Percentiles rank a stretch among this genome's conserved stretches.
Evolutionary conservation across 2,329 filamentous ascomycete species (phyloP).

Genomic region (Pezizomycotina sp.): DNA sequence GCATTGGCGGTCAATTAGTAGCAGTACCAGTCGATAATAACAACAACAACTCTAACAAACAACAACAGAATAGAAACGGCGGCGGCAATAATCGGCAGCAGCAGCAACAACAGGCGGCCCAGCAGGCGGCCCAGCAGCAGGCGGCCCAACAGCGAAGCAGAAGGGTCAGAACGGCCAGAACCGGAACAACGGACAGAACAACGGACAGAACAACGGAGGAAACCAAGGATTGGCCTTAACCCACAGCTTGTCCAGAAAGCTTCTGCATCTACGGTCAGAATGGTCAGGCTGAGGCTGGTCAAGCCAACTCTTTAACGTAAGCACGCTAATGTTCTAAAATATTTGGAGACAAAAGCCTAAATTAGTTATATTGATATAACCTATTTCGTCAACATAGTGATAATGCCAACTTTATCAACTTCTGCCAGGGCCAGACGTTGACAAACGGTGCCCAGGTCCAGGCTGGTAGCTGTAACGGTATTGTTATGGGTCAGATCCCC

Average conservation of each 20-base stretch:
- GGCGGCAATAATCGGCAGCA: slow-evolving; percentile 3
- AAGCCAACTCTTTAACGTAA: slow-evolving; percentile 34
- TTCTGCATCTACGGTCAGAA: slow-evolving; percentile 32
- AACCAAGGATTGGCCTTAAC: slow-evolving; percentile 25
- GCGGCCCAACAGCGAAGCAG: too few species aligned
- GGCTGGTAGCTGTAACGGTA: slow-evolving; percentile 40
- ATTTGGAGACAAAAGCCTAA: too few species aligned
- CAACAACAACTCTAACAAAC: not conserved
- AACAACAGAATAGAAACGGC: slow-evolving; percentile 6
- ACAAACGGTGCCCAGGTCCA: slow-evolving; percentile 40
- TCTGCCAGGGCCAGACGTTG: slow-evolving; percentile 38
- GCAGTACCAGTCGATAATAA: not conserved
- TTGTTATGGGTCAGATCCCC: slow-evolving; percentile 43
- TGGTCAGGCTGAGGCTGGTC: slow-evolving; percentile 26
- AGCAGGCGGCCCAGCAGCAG: too few species aligned
- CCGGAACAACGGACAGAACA: too few species aligned
- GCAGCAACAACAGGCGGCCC: slow-evolving; percentile 2
- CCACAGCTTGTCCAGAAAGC: slow-evolving; percentile 31
- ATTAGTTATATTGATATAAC: slow-evolving; percentile 11
- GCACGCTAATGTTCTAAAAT: too few species aligned
- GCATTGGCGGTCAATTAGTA: not conserved
- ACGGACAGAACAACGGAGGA: slow-evolving; percentile 1
- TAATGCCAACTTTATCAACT: slow-evolving; percentile 43
- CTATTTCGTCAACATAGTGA: slow-evolving; percentile 29
- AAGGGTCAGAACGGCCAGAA: too few species aligned